These are phyloP conservation scores for Serendipita indica DNA, from an alignment of 768 basidiomycete species.

Conservation along the genomic window DNA sequence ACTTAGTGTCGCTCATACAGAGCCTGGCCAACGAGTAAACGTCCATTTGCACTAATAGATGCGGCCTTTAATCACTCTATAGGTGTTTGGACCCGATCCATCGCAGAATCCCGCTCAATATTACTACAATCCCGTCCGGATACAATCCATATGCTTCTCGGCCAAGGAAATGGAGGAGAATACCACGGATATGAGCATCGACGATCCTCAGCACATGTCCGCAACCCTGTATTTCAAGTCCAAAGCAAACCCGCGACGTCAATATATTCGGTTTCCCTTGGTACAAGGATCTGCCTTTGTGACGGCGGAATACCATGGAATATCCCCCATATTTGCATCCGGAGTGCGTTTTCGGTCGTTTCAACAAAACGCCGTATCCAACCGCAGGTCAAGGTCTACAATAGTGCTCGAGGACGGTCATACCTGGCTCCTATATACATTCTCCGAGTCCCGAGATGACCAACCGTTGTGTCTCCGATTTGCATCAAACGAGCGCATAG, in stretches of 20 bases:
- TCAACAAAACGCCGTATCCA: neutral
- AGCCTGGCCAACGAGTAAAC: neutral
- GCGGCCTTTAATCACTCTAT: neutral
- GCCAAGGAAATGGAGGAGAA: neutral
- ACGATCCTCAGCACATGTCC: neutral
- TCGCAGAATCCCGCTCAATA: neutral
- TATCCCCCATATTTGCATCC: constrained; percentile 6
- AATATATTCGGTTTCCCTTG: constrained; percentile 3
- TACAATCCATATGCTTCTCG: neutral
- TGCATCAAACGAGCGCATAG: neutral
- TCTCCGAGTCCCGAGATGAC: neutral
- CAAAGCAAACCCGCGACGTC: neutral
- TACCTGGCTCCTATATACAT: constrained; percentile 9
- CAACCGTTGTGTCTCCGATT: neutral
- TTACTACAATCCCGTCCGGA: constrained; percentile 1
- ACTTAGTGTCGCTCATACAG: constrained; percentile 3
- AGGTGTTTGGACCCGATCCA: constrained; percentile 10
- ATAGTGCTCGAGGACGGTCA: constrained; percentile 4
- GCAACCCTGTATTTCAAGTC: neutral
- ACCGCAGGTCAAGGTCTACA: neutral
- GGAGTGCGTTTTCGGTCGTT: neutral
- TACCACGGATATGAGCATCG: neutral
- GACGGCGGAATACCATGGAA: neutral
- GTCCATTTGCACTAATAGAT: neutral
- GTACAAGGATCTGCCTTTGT: constrained; percentile 11